Evolutionary conservation across 2,329 filamentous ascomycete genomes (phyloP), one percentile per base, ranked within the genome.

Genomic region (Sporothrix mexicana): DNA sequence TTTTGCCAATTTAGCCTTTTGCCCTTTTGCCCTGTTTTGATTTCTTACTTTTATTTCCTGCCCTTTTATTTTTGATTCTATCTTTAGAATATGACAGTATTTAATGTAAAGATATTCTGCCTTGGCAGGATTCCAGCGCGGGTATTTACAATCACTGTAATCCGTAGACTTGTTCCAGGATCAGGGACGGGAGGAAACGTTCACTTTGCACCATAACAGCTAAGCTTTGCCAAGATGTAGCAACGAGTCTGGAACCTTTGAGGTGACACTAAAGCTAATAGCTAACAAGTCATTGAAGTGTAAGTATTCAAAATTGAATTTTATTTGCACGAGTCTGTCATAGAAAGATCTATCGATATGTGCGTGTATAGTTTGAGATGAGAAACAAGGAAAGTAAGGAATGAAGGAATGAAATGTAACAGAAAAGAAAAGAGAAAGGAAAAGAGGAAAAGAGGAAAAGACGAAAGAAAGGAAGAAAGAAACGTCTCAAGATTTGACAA

Each of bases 1-100:
- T 59, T 59, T 47, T 70, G 51, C 36, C 68, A 45, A 2, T 70
- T 59, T 49, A 70, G 20, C 53, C 36, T 59, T 25, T 45, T 6
- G n/a, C 13, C 13, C 53, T 13, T 59, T 25, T 45, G n/a, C 36
- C 13, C 13, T 70, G 6, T 20, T 45, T 61, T 47, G 47, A 36
- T 59, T 36, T 36, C 30, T 36, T 36, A 36, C 51, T 25, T 25
- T 12, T 0, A 23, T 53, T 8, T 20, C 5, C 7, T 53, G 20
- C 10, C 9, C 15, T 10, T n/a, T 47, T 20, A 15, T 51, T 51
- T 12, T 49, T 10, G 1, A 47, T 13, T 70, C 20, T 66, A 17
- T 66, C 61, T 62, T 70, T 70, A 47, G 43, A 8, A 70, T 17
- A n/a, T 10, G 8, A 43, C 15, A 15, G 25, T 13, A 70, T 59